phyloP scores from a whole-genome alignment of 257 asterid genomes.

The Gynochthodes officinalis region DNA sequence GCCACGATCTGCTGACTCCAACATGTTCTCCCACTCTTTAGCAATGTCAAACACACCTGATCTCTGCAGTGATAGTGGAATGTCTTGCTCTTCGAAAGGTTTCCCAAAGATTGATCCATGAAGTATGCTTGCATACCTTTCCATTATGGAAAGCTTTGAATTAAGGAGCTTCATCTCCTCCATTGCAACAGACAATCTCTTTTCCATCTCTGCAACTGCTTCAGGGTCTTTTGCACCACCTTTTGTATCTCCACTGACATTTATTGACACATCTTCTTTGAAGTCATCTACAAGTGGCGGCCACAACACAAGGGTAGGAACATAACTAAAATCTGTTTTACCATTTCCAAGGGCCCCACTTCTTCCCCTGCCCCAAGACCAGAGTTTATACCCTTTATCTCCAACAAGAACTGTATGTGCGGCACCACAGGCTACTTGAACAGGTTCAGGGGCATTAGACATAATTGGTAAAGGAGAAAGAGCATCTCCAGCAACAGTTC shows the following conservation, averaged over 20 bases:
- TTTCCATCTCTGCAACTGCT: conserved; percentile 44
- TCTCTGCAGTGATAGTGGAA: conserved; percentile 41
- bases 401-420: conserved; percentile 86
- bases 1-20: conserved; percentile 64
- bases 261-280: conserved; percentile 16
- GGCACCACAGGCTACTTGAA: conserved; percentile 80
- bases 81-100: conserved; percentile 66
- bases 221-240: conserved; percentile 30
- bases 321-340: conserved; percentile 39
- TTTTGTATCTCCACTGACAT: conserved; percentile 14
- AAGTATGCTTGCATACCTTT: conserved; percentile 68
- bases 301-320: conserved; percentile 62
- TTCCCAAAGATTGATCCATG: conserved; percentile 77
- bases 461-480: conserved; percentile 52
- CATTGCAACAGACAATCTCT: conserved; percentile 45
- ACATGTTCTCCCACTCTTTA: conserved; percentile 79
- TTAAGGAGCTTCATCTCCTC: conserved; percentile 63
- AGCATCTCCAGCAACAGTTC: conserved; percentile 82
- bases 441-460: conserved; percentile 47
- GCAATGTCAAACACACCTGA: conserved; percentile 58
- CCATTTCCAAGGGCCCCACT: conserved; percentile 92
- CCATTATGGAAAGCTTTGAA: conserved; percentile 50
- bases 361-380: conserved; percentile 96
- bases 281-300: conserved; percentile 51
- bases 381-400: conserved; percentile 63